Conservation (phyloP, 129 eudicot genomes). For the Chrysanthemum makinoi region DNA sequence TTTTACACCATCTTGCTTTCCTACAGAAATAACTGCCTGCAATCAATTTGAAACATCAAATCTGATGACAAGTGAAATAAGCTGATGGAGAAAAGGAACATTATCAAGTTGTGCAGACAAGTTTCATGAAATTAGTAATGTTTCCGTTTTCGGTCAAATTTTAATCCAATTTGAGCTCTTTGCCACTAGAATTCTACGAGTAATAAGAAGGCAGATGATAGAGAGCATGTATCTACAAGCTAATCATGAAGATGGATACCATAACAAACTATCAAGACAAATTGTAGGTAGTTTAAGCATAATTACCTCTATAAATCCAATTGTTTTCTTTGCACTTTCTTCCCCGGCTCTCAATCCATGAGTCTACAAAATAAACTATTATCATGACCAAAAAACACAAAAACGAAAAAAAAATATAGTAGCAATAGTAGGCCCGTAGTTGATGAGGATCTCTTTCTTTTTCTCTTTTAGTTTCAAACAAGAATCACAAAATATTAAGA, state of each 20-base stretch:
- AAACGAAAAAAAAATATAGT: not conserved
- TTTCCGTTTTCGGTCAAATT: not conserved
- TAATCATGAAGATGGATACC: constrained; percentile 11
- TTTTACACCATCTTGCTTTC: constrained; percentile 75
- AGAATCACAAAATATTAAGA: not conserved
- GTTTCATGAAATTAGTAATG: not conserved
- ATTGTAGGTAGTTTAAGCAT: constrained; percentile 7
- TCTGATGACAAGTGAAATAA: constrained; percentile 16
- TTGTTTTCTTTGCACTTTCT: constrained; percentile 73
- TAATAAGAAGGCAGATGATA: constrained; percentile 6
- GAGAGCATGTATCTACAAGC: constrained; percentile 1
- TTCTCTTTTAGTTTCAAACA: not conserved
- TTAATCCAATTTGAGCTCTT: not conserved
- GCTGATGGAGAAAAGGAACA: constrained; percentile 4
- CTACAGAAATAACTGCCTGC: constrained; percentile 74
- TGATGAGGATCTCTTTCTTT: not conserved
- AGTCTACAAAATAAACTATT: constrained; percentile 50
- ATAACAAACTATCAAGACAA: not conserved
- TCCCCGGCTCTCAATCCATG: constrained; percentile 89
- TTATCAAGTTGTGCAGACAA: constrained; percentile 3
- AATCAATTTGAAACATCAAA: constrained; percentile 23
- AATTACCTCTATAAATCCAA: constrained; percentile 86
- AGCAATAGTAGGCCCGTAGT: not conserved
- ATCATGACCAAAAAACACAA: not conserved
- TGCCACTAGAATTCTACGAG: not conserved